Conservation (phyloP, 2,329 filamentous ascomycete genomes). For the Botrytis fragariae region DNA sequence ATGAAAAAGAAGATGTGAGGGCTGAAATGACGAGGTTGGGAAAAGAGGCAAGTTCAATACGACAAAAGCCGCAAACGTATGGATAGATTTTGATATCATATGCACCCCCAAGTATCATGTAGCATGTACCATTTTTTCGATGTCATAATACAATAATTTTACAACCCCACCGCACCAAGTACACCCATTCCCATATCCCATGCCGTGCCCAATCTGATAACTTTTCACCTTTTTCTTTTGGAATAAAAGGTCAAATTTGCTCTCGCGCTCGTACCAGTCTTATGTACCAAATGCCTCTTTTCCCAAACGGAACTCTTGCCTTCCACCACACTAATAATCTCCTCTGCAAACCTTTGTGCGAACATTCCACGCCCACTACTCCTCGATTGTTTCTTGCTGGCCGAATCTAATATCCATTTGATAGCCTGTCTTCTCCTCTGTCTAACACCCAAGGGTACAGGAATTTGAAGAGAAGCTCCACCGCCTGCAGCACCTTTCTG, state of each 20-base stretch:
- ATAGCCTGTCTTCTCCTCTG: conserved; percentile 78
- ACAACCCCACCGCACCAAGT: conserved; percentile 4
- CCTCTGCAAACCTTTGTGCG: conserved; percentile 76
- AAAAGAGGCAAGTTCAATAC: background rate
- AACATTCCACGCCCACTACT: conserved; percentile 72
- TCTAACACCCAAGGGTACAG: conserved; percentile 69
- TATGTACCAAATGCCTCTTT: conserved; percentile 73
- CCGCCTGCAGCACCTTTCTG: conserved; percentile 80
- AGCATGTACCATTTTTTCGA: background rate
- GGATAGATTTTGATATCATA: conserved; percentile 2
- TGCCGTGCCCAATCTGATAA: background rate
- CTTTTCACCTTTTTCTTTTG: conserved; percentile 4
- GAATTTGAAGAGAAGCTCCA: conserved; percentile 79
- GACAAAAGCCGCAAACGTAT: background rate
- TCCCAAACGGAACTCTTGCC: conserved; percentile 85
- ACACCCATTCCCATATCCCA: background rate
- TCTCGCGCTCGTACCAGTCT: conserved; percentile 72
- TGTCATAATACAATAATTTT: conserved; percentile 21
- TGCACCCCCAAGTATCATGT: background rate
- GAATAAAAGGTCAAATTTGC: conserved; percentile 60
- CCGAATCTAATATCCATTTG: conserved; percentile 84
- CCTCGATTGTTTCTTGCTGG: conserved; percentile 70
- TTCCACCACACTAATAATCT: conserved; percentile 84
- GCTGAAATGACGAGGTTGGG: background rate
- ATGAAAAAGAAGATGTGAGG: background rate